A percentile compares a stretch with the other conserved stretches of the same genome.
Conservation (phyloP, 2,329 filamentous ascomycete species). For the Daldinia sp. region DNA sequence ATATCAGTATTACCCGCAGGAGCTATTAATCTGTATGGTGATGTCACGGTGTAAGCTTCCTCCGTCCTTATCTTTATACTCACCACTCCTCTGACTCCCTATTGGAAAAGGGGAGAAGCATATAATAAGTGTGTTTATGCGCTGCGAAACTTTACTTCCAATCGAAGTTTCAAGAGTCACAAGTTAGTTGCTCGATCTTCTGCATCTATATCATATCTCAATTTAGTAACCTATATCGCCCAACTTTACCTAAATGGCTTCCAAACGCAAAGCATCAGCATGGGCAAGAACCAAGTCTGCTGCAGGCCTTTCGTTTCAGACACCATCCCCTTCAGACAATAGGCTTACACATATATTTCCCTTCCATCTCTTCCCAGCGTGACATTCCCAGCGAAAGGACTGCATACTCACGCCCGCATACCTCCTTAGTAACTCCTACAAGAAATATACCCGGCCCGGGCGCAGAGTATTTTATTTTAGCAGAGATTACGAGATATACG, state of each 20-base stretch:
- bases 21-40: neutral
- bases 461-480: neutral
- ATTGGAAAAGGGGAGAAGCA: neutral
- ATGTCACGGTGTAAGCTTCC: neutral
- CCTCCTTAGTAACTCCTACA: constrained; percentile 12
- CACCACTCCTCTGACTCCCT: neutral
- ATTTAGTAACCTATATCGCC: constrained; percentile 4
- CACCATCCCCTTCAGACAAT: neutral
- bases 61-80: neutral
- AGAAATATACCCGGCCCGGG: neutral
- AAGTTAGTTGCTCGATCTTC: neutral
- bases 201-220: neutral
- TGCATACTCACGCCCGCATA: neutral
- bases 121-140: neutral
- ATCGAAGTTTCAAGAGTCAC: neutral
- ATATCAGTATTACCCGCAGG: neutral
- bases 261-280: neutral
- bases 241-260: constrained; percentile 23
- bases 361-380: neutral
- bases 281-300: constrained; percentile 19
- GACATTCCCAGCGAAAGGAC: neutral
- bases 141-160: neutral
- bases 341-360: neutral
- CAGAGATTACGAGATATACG: neutral
- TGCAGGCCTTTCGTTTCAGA: neutral